A percentile compares a stretch with the other conserved stretches of the same genome.
Evolutionary conservation across 2,329 filamentous ascomycete species (phyloP).

Genomic region (Ilyonectria mors-panacis): DNA sequence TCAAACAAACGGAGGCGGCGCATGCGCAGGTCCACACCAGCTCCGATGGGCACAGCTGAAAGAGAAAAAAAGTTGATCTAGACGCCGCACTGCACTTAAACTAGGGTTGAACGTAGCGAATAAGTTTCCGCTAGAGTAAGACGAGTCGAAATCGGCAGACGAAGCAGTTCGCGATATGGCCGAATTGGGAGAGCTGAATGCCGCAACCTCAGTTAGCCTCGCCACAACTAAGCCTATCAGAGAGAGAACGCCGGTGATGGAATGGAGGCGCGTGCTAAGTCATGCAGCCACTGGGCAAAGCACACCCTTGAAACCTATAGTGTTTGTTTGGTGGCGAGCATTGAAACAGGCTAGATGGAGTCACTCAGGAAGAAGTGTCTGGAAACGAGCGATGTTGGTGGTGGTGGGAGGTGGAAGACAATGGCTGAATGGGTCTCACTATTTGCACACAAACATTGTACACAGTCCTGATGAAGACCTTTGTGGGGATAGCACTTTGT

Average conservation of each 20-base stretch:
- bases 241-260: neutral
- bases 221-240: conserved; percentile 8
- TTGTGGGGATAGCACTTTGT: too few relatives aligned
- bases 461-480: too few relatives aligned
- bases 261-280: conserved; percentile 10
- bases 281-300: neutral
- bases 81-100: neutral
- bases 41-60: neutral
- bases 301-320: neutral
- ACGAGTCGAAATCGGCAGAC: neutral
- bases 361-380: neutral
- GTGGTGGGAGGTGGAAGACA: too few relatives aligned
- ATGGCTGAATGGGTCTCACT: too few relatives aligned
- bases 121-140: neutral
- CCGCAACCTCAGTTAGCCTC: neutral
- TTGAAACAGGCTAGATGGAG: neutral
- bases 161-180: neutral
- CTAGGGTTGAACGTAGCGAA: neutral
- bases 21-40: neutral
- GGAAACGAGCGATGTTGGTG: neutral
- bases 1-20: neutral
- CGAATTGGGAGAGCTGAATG: neutral
- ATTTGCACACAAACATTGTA: too few relatives aligned
- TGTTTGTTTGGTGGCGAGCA: neutral
- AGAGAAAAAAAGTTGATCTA: too few relatives aligned